Percentiles rank a stretch among this genome's conserved stretches.
phyloP scores from a whole-genome alignment of 1,284 basidiomycete genomes.

The Ganoderma lucidum region DNA sequence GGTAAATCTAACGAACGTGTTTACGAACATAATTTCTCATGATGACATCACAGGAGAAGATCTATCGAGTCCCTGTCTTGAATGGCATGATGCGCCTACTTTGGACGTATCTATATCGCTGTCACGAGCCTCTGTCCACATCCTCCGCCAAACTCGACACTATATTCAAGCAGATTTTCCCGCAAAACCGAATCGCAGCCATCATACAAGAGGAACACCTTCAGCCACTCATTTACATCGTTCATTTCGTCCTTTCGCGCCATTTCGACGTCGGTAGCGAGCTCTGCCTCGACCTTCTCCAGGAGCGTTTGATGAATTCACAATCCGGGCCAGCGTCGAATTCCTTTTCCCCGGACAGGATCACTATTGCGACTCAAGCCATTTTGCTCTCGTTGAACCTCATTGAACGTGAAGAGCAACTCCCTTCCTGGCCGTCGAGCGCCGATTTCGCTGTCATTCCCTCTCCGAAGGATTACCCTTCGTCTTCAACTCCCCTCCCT shows the following conservation, averaged over 20 bases:
- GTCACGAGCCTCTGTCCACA: slow-evolving; percentile 85
- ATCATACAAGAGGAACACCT: slow-evolving; percentile 80
- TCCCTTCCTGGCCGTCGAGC: slow-evolving; percentile 80
- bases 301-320: slow-evolving; percentile 62
- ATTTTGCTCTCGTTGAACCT: slow-evolving; percentile 77
- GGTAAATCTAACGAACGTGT: slow-evolving; percentile 49
- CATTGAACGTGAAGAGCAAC: slow-evolving; percentile 75
- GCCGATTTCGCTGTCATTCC: slow-evolving; percentile 74
- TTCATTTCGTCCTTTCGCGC: slow-evolving; percentile 86
- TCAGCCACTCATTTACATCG: slow-evolving; percentile 81
- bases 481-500: slow-evolving; percentile 70
- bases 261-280: slow-evolving; percentile 91
- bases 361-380: slow-evolving; percentile 81
- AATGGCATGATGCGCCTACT: slow-evolving; percentile 87
- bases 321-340: slow-evolving; percentile 53
- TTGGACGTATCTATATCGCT: slow-evolving; percentile 96
- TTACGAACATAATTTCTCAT: not conserved
- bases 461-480: slow-evolving; percentile 71
- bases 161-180: slow-evolving; percentile 84
- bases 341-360: slow-evolving; percentile 74
- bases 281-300: slow-evolving; percentile 81
- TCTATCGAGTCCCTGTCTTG: slow-evolving; percentile 76
- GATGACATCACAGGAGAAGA: slow-evolving; percentile 72
- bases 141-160: slow-evolving; percentile 82
- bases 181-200: slow-evolving; percentile 68